Evolutionary conservation across 805 yeast species (phyloP).

Genomic region (Scheffersomyces stipitis): DNA sequence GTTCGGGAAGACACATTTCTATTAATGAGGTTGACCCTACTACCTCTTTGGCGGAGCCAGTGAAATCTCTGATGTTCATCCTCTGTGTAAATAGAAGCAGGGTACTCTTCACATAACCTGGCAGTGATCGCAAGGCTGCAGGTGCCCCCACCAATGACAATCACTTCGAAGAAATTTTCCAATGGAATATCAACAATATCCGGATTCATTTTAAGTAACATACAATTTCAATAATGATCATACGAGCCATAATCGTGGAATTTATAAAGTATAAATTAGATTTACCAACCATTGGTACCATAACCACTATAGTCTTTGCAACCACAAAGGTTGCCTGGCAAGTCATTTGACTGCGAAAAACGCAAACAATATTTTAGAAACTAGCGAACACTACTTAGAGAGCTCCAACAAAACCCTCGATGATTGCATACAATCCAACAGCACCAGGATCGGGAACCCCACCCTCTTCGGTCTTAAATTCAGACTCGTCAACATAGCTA

Average conservation of each 20-base stretch:
- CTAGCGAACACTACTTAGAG: too few species aligned
- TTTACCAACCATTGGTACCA: too few species aligned
- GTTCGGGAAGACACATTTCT: constrained; percentile 12
- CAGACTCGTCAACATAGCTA: constrained; percentile 73
- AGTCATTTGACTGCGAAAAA: not conserved
- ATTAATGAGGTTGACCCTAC: constrained; percentile 24
- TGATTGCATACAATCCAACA: constrained; percentile 68
- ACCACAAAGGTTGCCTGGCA: constrained; percentile 9
- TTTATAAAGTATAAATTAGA: too few species aligned
- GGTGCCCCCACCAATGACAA: constrained; percentile 49
- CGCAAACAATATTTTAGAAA: too few species aligned
- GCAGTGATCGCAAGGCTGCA: constrained; percentile 44
- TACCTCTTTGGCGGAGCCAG: constrained; percentile 38
- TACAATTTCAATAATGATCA: too few species aligned
- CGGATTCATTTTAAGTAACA: too few species aligned
- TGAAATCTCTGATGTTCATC: constrained; percentile 48
- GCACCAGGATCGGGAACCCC: constrained; percentile 97
- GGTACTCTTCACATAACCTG: constrained; percentile 41
- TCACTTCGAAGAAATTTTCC: constrained; percentile 31
- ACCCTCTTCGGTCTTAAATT: constrained; percentile 54
- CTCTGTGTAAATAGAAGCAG: constrained; percentile 45
- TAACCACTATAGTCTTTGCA: constrained; percentile 7
- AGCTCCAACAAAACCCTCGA: constrained; percentile 48
- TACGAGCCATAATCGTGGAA: too few species aligned
- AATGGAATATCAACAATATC: constrained; percentile 7